Base-by-base conservation (phyloP, 1,139 yeast species). In the Candida smagusa region DNA sequence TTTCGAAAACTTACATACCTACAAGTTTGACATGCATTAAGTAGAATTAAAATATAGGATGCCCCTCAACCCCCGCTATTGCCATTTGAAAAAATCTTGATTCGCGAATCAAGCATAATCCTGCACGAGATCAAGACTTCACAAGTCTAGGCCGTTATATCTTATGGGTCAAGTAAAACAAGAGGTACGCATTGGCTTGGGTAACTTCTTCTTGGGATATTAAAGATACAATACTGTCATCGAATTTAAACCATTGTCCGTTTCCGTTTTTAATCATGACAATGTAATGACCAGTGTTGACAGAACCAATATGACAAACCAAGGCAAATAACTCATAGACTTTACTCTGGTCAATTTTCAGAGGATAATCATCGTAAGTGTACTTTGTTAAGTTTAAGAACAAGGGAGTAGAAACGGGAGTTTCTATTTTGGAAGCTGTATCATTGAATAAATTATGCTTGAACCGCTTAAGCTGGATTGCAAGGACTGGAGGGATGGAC, bases 251-350 rank as follows among this genome's bases (percentile, higher is more conserved):
- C 98, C 98, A 92, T 52, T 74, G 64, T 12, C 90, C 89, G 33
- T 77, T 74, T 12, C 78, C 69, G 46, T 74, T 78, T 56, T 89
- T 90, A 45, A 86, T 74, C 50, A 83, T 75, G 16, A 94, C 85
- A 12, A 90, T 76, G 57, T 92, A 92, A 61, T 92, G 98, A 9
- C 98, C 98, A 1, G 97, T 92, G 55, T 88, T 87, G 5, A 90
- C 94, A 21, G 92, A 81, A 1, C 98, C 98, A 33, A 81, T 81
- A 58, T 92, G 98, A 52, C 90, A 81, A 8, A 92, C 83, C 29
- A 89, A 78, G 1, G 94, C 96, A 61, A 82, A 87, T 33, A 92
- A 69, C 58, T 90, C 96, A 59, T 84, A 90, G 2, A 75, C 60
- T 28, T 78, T 62, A 36, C 56, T 54, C 4, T 57, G 58, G 35